Evolutionary conservation across 768 basidiomycete species (phyloP), one percentile per base, ranked within the genome.

Genomic region (Termitomyces eurrhizus): DNA sequence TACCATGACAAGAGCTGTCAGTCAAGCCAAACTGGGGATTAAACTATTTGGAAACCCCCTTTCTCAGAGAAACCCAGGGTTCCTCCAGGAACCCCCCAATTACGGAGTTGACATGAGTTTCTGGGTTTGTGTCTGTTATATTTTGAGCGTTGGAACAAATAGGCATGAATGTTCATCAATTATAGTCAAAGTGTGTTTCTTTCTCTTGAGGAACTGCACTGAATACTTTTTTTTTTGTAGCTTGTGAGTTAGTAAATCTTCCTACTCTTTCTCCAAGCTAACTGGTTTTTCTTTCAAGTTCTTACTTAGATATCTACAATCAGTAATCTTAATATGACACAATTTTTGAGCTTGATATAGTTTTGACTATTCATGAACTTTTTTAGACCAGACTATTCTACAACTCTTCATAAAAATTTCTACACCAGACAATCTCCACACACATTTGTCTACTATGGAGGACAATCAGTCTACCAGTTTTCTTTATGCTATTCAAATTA

Each of bases 331-430:
- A 14, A 12, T 29, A 29, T 48, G 29, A 12, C 46, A 33, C 54
- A 37, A 33, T 42, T 33, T 12, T 18, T 4, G 16, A 39, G 0
- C 42, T 55, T 1, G 8, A 54, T 0, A 44, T 33, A 2, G 72
- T 61, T 53, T 68, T 35, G 35, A 35, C 35, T 9, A 4, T 35
- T 35, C 35, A 33, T 73, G 18, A 75, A 59, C 52, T 78, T 75
- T 60, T 29, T 51, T 0, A 67, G 69, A 7, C 56, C 35, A 64
- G 33, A 53, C 62, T 2, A n/a, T 75, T 0, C 68, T n/a, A n/a
- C n/a, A n/a, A n/a, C n/a, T n/a, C n/a, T n/a, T n/a, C n/a, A n/a
- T n/a, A n/a, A n/a, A n/a, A n/a, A n/a, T n/a, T n/a, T n/a, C n/a
- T n/a, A n/a, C n/a, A n/a, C n/a, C n/a, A n/a, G n/a, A n/a, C n/a